Percentiles rank a stretch among this genome's conserved stretches.
These are phyloP conservation scores for Bruguiera gymnorhiza DNA, from an alignment of 345 rosid genomes.

Conservation along the genomic window DNA sequence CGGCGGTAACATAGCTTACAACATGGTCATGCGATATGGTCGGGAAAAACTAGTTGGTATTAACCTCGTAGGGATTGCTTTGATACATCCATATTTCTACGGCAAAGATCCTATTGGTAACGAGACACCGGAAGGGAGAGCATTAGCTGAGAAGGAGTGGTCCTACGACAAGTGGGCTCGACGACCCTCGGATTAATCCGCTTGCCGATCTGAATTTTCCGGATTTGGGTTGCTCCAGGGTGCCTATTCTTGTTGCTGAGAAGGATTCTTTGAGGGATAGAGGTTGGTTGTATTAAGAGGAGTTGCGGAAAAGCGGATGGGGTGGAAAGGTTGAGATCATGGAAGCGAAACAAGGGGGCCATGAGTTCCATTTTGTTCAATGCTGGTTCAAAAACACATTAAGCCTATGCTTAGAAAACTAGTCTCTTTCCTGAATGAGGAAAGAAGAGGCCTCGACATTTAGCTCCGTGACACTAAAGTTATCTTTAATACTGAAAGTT, in stretches of 20 bases:
- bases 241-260: conserved; percentile 6
- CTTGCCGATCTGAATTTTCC: conserved; percentile 4
- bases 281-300: neutral
- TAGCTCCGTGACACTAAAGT: too few species aligned
- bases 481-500: too few species aligned
- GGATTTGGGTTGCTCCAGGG: neutral
- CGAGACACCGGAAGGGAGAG: too few species aligned
- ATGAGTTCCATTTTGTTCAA: conserved; percentile 2
- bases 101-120: conserved; percentile 22
- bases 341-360: conserved; percentile 3
- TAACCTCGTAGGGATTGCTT: neutral
- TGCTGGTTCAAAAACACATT: neutral
- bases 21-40: conserved; percentile 6
- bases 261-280: neutral
- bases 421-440: conserved; percentile 1
- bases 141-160: conserved; percentile 10
- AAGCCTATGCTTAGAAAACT: neutral
- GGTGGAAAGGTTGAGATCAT: conserved; percentile 4
- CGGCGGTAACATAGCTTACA: conserved; percentile 6
- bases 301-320: conserved; percentile 7
- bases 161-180: conserved; percentile 28
- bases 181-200: conserved; percentile 41
- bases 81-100: conserved; percentile 32
- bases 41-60: neutral
- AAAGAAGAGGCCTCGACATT: too few species aligned